Percentiles rank a stretch among this genome's conserved stretches.
phyloP scores from a whole-genome alignment of 2,329 filamentous ascomycete species.

The Knufia petricola region DNA sequence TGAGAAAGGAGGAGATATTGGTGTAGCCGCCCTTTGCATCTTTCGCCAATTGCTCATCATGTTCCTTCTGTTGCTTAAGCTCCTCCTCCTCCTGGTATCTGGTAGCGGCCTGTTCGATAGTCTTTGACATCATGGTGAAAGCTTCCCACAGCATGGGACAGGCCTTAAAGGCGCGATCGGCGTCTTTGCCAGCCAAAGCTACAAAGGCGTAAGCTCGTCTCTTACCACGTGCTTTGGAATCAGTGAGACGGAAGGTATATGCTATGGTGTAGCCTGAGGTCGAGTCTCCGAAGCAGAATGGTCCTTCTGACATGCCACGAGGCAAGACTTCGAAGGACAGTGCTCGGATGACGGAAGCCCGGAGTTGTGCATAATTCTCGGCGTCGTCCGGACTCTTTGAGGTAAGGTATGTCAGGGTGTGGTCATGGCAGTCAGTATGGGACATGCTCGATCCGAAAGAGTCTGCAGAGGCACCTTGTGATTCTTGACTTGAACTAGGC shows the following conservation, averaged over 20 bases:
- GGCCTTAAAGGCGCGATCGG: constrained; percentile 36
- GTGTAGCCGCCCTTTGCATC: constrained; percentile 35
- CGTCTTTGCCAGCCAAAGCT: constrained; percentile 47
- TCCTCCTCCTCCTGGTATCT: constrained; percentile 37
- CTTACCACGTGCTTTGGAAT: constrained; percentile 48
- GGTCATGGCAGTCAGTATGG: constrained; percentile 38
- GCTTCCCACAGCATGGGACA: constrained; percentile 43
- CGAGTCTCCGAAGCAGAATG: constrained; percentile 49
- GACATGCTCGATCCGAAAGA: constrained; percentile 29
- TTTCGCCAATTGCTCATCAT: constrained; percentile 14
- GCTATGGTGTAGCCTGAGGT: constrained; percentile 49
- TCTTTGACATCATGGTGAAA: constrained; percentile 45
- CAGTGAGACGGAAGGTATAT: constrained; percentile 50
- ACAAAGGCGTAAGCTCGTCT: constrained; percentile 49
- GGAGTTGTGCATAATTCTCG: constrained; percentile 44
- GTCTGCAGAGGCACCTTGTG: constrained; percentile 31
- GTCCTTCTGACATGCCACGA: constrained; percentile 46
- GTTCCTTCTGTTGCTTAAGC: constrained; percentile 13
- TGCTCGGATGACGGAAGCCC: constrained; percentile 49
- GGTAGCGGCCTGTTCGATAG: constrained; percentile 40
- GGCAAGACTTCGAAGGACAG: constrained; percentile 49
- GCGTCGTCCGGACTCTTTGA: constrained; percentile 46
- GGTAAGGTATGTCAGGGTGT: constrained; percentile 50
- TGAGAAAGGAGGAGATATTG: constrained; percentile 49
- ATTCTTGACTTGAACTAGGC: constrained; percentile 23